A percentile compares a stretch with the other conserved stretches of the same genome.
Conservation (phyloP, 2,329 filamentous ascomycete genomes). For the Botrytis squamosa region DNA sequence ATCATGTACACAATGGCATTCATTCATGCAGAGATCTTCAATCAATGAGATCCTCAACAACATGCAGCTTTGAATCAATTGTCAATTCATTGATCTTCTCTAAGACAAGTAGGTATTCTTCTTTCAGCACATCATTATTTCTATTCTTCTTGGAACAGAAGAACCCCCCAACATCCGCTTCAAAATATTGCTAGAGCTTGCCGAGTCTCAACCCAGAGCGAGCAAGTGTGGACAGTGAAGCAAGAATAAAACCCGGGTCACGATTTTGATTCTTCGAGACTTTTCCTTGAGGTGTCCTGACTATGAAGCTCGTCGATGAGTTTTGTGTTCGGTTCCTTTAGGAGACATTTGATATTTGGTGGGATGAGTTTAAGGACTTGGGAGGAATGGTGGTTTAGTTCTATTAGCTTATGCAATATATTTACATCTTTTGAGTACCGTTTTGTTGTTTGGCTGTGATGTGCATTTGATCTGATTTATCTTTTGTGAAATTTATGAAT, state of each 20-base stretch:
- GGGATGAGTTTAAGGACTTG: not conserved
- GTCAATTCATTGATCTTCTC: not conserved
- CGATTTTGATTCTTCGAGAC: slow-evolving; percentile 42
- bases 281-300: slow-evolving; percentile 35
- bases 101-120: slow-evolving; percentile 1
- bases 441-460: not conserved
- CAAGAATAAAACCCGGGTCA: slow-evolving; percentile 47
- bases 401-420: not conserved
- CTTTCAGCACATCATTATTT: not conserved
- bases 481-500: not conserved
- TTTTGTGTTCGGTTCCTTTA: slow-evolving; percentile 38
- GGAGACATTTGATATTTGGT: slow-evolving; percentile 44
- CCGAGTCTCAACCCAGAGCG: slow-evolving; percentile 50
- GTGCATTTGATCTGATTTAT: not conserved
- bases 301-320: slow-evolving; percentile 33
- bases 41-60: not conserved
- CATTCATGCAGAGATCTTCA: not conserved
- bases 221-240: slow-evolving; percentile 58
- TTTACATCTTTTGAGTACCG: not conserved
- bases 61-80: not conserved
- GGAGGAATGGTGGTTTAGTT: not conserved
- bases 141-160: not conserved
- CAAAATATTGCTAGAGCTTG: slow-evolving; percentile 54
- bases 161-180: slow-evolving; percentile 28
- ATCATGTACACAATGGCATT: not conserved